Evolutionary conservation across 169 alveolate species (phyloP), one percentile per base, ranked within the genome.

Genomic region (Plasmodium gonderi): DNA sequence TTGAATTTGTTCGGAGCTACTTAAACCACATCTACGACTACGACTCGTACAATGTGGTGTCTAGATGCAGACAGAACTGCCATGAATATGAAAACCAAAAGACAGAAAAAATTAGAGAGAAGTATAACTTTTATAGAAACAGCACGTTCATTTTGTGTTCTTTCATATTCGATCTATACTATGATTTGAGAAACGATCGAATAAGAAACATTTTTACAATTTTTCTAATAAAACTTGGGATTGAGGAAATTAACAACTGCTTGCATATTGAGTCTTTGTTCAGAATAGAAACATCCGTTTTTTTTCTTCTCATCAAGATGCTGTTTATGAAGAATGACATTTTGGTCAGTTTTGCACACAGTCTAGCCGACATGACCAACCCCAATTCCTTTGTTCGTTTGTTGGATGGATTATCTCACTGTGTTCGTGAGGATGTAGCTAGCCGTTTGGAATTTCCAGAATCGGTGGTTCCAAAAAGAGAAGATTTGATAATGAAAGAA

Each of bases 111-210:
- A 3, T 72, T 8, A 36, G 60, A n/a, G 38, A 76, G 42, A 87
- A 87, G 33, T 44, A 67, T 38, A 65, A 11, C 3, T 87, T 87
- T 67, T 87, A 87, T 79, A 17, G 47, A 26, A 75, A 67, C 12
- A 87, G 93, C 38, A 60, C 93, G 0, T 31, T 40, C 29, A 60
- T 87, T 45, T 7, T 87, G 20, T 87, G 93, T 44, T 75, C 93
- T 17, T 87, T 87, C 68, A 87, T 87, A 26, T 87, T 87, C 79
- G 93, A 87, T 47, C 45, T 87, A 64, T 87, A 87, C 68, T 26
- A 31, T 49, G 89, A 87, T 67, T 67, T 87, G 9, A 77, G 54
- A 45, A 67, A 76, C 68, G 74, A 74, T 45, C 60, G 93, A 31
- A 31, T 76, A 3, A 38, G 79, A 36, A 87, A n/a, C 69, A 87